A percentile compares a stretch with the other conserved stretches of the same genome.
Evolutionary conservation across 768 basidiomycete species (phyloP).

Genomic region (Naganishia kalamii): DNA sequence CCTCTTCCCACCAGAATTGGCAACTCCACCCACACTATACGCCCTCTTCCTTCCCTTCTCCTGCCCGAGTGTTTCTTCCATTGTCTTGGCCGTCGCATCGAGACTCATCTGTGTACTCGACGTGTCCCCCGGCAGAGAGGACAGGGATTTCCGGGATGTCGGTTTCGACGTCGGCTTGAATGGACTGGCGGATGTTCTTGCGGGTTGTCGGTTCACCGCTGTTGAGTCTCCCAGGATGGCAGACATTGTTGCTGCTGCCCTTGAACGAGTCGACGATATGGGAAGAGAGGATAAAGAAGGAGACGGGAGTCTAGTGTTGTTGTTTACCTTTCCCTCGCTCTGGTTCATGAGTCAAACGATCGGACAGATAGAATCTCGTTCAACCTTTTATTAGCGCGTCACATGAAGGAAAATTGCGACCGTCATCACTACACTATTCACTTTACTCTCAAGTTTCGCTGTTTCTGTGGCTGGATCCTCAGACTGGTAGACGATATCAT

Average conservation of each 20-base stretch:
- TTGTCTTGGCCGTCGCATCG: neutral
- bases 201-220: neutral
- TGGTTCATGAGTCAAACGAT: neutral
- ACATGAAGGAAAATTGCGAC: too few species aligned
- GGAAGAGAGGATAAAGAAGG: neutral
- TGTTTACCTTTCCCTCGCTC: neutral
- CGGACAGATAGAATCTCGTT: neutral
- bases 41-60: constrained; percentile 13
- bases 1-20: neutral
- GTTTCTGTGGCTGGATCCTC: too few species aligned
- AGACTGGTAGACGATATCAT: too few species aligned
- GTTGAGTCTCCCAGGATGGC: constrained; percentile 1
- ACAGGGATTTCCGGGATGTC: constrained; percentile 18
- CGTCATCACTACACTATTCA: too few species aligned
- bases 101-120: neutral
- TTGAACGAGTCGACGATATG: neutral
- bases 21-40: constrained; percentile 12
- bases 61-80: neutral
- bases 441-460: too few species aligned
- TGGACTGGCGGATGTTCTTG: neutral
- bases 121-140: constrained; percentile 4
- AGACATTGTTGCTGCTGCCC: constrained; percentile 3
- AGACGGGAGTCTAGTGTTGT: neutral
- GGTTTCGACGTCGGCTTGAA: constrained; percentile 15
- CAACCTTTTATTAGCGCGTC: too few species aligned